These are phyloP conservation scores for Xylaria polymorpha DNA, from an alignment of 2,329 filamentous ascomycete genomes.

Conservation along the genomic window DNA sequence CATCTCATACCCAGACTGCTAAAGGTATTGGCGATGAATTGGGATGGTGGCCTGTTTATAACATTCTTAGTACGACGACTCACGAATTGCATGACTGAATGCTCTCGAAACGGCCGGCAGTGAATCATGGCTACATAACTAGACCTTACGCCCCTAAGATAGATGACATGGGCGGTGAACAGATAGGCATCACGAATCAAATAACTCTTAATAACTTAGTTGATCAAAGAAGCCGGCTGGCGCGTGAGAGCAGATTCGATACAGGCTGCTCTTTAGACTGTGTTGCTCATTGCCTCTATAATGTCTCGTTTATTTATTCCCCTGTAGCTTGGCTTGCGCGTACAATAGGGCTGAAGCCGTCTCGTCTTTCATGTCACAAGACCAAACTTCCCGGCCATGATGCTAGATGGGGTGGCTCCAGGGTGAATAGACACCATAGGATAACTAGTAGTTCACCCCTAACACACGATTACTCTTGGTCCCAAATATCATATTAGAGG, in stretches of 20 bases:
- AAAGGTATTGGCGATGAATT: slow-evolving; percentile 20
- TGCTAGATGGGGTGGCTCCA: not conserved
- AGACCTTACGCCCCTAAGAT: slow-evolving; percentile 11
- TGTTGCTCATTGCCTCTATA: not conserved
- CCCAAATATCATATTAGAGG: no score
- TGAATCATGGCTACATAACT: not conserved
- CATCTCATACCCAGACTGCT: slow-evolving; percentile 42
- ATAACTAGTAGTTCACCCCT: not conserved
- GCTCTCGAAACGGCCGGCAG: not conserved
- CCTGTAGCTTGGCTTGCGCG: not conserved
- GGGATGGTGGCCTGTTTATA: not conserved
- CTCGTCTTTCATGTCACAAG: not conserved
- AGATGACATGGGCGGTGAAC: not conserved
- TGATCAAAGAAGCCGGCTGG: not conserved
- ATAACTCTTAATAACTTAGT: not conserved
- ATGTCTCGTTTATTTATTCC: not conserved
- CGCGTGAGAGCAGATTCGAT: not conserved
- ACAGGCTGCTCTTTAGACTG: not conserved
- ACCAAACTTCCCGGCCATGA: not conserved
- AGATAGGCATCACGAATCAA: not conserved
- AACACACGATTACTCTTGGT: no score
- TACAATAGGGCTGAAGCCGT: not conserved
- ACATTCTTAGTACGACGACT: not conserved
- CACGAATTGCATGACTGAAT: not conserved
- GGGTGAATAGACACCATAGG: no score